Conservation (phyloP, 2,329 filamentous ascomycete genomes). For the Aureobasidium melanogenum region DNA sequence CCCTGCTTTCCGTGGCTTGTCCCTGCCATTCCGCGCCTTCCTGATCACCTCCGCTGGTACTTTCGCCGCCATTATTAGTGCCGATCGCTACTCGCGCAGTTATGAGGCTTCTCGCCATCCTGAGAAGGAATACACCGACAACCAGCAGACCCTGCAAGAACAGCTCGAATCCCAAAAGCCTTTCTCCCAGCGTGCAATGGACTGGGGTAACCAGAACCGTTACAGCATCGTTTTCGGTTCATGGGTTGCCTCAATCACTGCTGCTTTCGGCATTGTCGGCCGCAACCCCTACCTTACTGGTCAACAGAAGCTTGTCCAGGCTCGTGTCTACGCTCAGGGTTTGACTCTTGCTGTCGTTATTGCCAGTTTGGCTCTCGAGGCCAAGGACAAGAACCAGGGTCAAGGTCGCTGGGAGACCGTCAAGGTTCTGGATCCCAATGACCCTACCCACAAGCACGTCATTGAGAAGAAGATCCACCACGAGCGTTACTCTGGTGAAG, state of each 20-base stretch:
- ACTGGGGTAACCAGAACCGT: slow-evolving; percentile 70
- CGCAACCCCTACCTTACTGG: slow-evolving; percentile 66
- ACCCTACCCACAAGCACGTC: slow-evolving; percentile 71
- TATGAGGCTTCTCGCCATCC: slow-evolving; percentile 67
- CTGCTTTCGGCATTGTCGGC: slow-evolving; percentile 66
- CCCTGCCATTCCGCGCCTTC: slow-evolving; percentile 84
- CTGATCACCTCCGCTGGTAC: slow-evolving; percentile 74
- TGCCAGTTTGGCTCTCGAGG: slow-evolving; percentile 74
- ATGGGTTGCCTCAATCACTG: slow-evolving; percentile 73
- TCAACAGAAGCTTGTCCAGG: slow-evolving; percentile 85
- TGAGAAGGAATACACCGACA: slow-evolving; percentile 56
- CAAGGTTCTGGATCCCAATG: slow-evolving; percentile 68
- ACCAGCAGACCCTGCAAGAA: slow-evolving; percentile 47
- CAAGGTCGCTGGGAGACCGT: slow-evolving; percentile 77
- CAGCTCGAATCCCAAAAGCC: slow-evolving; percentile 49
- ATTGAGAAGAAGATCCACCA: slow-evolving; percentile 84
- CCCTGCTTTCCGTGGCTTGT: slow-evolving; percentile 69
- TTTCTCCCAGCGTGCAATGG: slow-evolving; percentile 51
- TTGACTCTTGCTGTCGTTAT: slow-evolving; percentile 78
- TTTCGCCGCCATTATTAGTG: slow-evolving; percentile 73
- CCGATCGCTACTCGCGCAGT: slow-evolving; percentile 62
- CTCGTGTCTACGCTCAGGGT: slow-evolving; percentile 87
- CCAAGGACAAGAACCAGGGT: slow-evolving; percentile 65
- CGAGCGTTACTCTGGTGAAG: slow-evolving; percentile 79
- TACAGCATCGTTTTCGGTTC: slow-evolving; percentile 77